These are phyloP conservation scores for Dictyostelium capitatum DNA, from an alignment of 78 protist genomes.

Conservation along the genomic window DNA sequence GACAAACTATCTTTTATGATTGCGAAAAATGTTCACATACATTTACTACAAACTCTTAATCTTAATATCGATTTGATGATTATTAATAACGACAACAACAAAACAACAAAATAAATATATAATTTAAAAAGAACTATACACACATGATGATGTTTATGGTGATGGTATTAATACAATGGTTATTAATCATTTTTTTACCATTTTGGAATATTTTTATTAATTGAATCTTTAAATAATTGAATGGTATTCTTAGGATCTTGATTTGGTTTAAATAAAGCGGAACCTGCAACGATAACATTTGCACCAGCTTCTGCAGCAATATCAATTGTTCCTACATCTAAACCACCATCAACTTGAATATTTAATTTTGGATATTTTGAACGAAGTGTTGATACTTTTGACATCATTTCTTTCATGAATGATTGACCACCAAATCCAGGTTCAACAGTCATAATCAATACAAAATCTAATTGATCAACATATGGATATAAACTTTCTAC, in stretches of 20 bases:
- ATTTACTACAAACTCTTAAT: constrained; percentile 61
- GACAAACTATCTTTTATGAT: constrained; percentile 94
- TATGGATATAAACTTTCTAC: constrained; percentile 26
- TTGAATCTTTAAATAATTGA: constrained; percentile 61
- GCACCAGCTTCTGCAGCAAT: constrained; percentile 97
- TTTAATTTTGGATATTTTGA: constrained; percentile 85
- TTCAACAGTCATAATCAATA: constrained; percentile 98
- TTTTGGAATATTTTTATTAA: constrained; percentile 47
- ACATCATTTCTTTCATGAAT: constrained; percentile 97
- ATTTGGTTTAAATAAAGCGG: constrained; percentile 59
- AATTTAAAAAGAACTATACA: no score
- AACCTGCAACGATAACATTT: constrained; percentile 98
- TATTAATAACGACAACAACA: no score
- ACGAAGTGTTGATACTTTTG: constrained; percentile 92
- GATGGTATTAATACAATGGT: no score
- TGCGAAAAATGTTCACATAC: constrained; percentile 88
- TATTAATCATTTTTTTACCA: constrained; percentile 23
- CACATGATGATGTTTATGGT: no score
- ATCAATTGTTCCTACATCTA: constrained; percentile 92
- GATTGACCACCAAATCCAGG: constrained; percentile 99
- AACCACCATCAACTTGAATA: constrained; percentile 99
- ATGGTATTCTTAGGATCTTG: constrained; percentile 67
- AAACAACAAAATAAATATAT: no score
- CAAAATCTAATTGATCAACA: constrained; percentile 87
- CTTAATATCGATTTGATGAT: no score